Evolutionary conservation across 1,139 yeast genomes (phyloP), one percentile per base, ranked within the genome.

Genomic region (Debaryomyces fabryi): DNA sequence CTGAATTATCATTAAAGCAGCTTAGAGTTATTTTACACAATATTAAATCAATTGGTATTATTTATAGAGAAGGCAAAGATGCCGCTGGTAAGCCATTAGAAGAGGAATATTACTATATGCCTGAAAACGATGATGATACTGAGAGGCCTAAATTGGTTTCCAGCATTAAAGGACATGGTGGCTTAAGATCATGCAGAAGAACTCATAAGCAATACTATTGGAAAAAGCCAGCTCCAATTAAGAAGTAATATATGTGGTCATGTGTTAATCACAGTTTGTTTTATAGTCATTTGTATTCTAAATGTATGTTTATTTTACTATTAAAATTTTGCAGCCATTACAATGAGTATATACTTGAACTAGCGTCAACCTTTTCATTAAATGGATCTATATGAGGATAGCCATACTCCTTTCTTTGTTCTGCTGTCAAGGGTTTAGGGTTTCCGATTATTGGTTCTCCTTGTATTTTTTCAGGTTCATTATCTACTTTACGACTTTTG

Each of bases 81-180:
- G 97, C 98, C 4, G 96, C 97, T 2, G 98, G 98, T 12, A 89
- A 90, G 65, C 90, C 90, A 4, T 74, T 93, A 54, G 97, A 92
- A 56, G 96, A 90, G 62, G 97, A 93, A 65, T 93, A 89, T 62
- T 93, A 90, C 65, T 93, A 93, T 60, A 83, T 87, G 53, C 85
- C 92, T 3, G 97, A 90, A 58, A 79, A 84, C 46, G 99, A 93
- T 65, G 67, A 69, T 32, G 96, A 92, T 62, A 60, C 63, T 29
- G 84, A 83, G 48, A 83, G 99, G 63, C 83, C 82, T 32, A 68
- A 68, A 45, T 70, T 91, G 59, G 96, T 91, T 7, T 81, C 82
- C 46, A 83, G 88, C 48, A 74, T 89, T 49, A 90, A 89, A 59
- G 97, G 96, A 34, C 86, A 86, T 37, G 81, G 87, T 35, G 89